Evolutionary conservation across 2,329 filamentous ascomycete genomes (phyloP).

Genomic region (Aspergillus sclerotialis): DNA sequence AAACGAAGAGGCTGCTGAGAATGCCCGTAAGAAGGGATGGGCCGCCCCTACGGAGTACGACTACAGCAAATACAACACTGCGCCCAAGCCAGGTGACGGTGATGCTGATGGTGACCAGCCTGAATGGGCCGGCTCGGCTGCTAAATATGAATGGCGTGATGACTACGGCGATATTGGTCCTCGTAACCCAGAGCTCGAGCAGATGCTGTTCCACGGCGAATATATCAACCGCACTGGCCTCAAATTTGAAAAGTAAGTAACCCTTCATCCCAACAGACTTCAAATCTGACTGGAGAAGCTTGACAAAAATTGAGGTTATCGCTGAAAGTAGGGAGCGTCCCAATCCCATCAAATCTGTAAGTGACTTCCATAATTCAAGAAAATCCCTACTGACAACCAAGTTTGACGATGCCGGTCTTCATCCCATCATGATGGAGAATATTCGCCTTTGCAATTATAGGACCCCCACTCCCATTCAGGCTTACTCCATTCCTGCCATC

Average conservation of each 20-base stretch:
- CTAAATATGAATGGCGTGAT: constrained; percentile 74
- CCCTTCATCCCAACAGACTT: background rate
- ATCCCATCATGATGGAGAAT: constrained; percentile 76
- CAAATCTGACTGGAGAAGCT: constrained; percentile 20
- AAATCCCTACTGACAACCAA: constrained; percentile 17
- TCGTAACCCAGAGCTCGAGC: constrained; percentile 61
- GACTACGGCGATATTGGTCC: constrained; percentile 83
- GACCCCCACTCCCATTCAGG: constrained; percentile 77
- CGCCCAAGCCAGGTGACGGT: constrained; percentile 12
- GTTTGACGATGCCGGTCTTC: constrained; percentile 74
- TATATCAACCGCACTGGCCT: constrained; percentile 49
- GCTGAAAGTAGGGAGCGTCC: constrained; percentile 44
- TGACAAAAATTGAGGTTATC: constrained; percentile 44
- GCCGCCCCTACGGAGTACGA: constrained; percentile 28
- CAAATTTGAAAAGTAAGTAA: constrained; percentile 56
- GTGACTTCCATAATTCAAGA: constrained; percentile 13
- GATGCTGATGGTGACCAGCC: constrained; percentile 15
- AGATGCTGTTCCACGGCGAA: constrained; percentile 61
- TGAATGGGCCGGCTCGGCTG: constrained; percentile 51
- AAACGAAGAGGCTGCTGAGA: constrained; percentile 15
- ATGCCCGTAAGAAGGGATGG: constrained; percentile 36
- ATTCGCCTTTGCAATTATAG: constrained; percentile 65
- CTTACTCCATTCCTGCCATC: constrained; percentile 75
- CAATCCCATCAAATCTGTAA: constrained; percentile 44
- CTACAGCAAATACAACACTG: constrained; percentile 24